Percentiles rank a stretch among this genome's conserved stretches.
phyloP scores from a whole-genome alignment of 2,329 filamentous ascomycete species.

The Fusarium verticillioides region DNA sequence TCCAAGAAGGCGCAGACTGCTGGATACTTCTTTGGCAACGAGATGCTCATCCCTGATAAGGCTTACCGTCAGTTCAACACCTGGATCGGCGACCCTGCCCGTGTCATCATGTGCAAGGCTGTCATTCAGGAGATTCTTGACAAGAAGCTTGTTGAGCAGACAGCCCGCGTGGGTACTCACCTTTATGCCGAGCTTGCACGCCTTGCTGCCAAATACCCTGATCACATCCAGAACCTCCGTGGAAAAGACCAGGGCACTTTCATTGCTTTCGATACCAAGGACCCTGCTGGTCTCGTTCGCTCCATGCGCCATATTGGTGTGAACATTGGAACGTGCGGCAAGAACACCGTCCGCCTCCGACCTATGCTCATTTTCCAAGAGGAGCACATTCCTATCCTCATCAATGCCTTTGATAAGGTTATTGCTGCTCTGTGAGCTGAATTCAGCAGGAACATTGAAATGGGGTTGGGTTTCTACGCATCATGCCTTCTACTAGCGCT shows the following conservation, averaged over 20 bases:
- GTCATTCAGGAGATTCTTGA: conserved; percentile 81
- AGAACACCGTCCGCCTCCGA: conserved; percentile 74
- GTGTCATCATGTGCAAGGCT: conserved; percentile 79
- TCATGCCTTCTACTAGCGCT: conserved; percentile 44
- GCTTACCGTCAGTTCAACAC: conserved; percentile 90
- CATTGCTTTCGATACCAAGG: conserved; percentile 81
- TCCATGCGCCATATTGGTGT: conserved; percentile 78
- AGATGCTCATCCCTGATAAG: conserved; percentile 80
- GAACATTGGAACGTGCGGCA: conserved; percentile 82
- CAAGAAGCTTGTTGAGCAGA: conserved; percentile 74
- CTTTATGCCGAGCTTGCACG: conserved; percentile 73
- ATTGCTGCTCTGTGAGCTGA: conserved; percentile 42
- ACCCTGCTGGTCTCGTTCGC: conserved; percentile 75
- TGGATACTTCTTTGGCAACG: conserved; percentile 83
- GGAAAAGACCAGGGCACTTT: conserved; percentile 82
- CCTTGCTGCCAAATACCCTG: conserved; percentile 73
- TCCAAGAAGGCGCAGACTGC: conserved; percentile 88
- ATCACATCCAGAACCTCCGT: conserved; percentile 77
- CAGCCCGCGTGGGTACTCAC: conserved; percentile 72
- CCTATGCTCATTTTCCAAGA: conserved; percentile 87
- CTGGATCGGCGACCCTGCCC: conserved; percentile 86
- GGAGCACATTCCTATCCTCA: conserved; percentile 62
- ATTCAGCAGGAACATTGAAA: conserved; percentile 10
- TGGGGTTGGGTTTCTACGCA: conserved; percentile 30
- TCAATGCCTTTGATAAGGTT: conserved; percentile 46